phyloP scores from a whole-genome alignment of 2,329 filamentous ascomycete genomes.

The Sporothrix brasiliensis region DNA sequence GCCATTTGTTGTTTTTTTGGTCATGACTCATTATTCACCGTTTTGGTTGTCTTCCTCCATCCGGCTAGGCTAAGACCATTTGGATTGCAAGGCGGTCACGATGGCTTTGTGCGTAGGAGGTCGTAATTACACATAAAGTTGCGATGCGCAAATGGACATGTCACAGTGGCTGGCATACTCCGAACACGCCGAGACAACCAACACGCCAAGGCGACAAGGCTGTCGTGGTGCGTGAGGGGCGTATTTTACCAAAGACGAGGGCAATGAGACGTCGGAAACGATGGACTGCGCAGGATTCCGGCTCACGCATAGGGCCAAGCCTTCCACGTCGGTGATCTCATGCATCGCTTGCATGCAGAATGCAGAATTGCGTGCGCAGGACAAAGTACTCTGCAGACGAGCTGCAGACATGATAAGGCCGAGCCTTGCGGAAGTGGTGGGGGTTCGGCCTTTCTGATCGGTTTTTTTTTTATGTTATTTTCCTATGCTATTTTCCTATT shows the following conservation, averaged over 20 bases:
- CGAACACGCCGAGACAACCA: neutral
- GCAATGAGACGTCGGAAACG: neutral
- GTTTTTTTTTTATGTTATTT: neutral
- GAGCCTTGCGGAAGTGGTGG: slow-evolving; percentile 24
- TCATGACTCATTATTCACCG: slow-evolving; percentile 20
- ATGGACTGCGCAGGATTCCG: neutral
- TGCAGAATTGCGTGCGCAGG: slow-evolving; percentile 2
- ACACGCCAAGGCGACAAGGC: slow-evolving; percentile 5
- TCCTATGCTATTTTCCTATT: neutral
- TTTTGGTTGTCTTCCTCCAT: neutral
- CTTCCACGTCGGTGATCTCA: slow-evolving; percentile 19
- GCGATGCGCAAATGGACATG: neutral
- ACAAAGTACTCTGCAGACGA: neutral
- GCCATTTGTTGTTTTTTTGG: neutral
- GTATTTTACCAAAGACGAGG: neutral
- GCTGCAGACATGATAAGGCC: neutral
- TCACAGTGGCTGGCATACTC: neutral
- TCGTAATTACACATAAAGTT: neutral
- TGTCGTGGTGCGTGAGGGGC: neutral
- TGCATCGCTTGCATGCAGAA: slow-evolving; percentile 10
- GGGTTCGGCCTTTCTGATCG: neutral
- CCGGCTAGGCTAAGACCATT: neutral
- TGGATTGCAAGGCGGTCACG: neutral
- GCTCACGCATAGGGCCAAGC: slow-evolving; percentile 6
- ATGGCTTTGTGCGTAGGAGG: neutral